Evolutionary conservation across 2,329 filamentous ascomycete species (phyloP).

Genomic region (Cordyceps tenuipes): DNA sequence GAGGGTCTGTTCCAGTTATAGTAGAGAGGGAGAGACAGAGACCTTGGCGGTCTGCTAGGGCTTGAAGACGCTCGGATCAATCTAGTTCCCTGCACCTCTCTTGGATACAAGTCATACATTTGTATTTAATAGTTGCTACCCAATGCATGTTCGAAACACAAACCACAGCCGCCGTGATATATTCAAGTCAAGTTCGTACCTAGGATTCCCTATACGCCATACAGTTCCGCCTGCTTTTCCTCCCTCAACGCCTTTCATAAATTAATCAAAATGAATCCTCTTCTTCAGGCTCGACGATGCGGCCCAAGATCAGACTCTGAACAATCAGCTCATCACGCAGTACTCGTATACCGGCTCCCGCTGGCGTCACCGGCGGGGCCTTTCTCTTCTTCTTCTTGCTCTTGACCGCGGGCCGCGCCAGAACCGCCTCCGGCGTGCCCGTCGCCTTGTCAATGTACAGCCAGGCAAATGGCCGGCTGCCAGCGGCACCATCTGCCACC

Average conservation of each 20-base stretch:
- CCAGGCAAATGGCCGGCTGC: constrained; percentile 56
- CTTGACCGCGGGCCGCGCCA: constrained; percentile 21
- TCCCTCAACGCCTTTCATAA: background rate
- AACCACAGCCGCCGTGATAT: background rate
- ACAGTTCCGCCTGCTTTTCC: background rate
- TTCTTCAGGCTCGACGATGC: constrained; percentile 55
- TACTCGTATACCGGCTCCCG: constrained; percentile 44
- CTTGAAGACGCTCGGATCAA: no score
- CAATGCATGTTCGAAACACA: background rate
- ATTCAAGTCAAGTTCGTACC: background rate
- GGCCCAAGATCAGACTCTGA: constrained; percentile 84
- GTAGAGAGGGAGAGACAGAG: no score
- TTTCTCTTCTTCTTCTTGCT: constrained; percentile 37
- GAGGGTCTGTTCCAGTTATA: no score
- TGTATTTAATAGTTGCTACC: background rate
- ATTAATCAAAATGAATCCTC: constrained; percentile 23
- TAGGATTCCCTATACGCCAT: background rate
- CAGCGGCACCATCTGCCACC: constrained; percentile 42
- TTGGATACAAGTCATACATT: background rate
- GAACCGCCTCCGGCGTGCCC: constrained; percentile 43
- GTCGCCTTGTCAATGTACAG: constrained; percentile 66
- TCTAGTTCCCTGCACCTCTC: background rate
- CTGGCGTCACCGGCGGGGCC: constrained; percentile 19
- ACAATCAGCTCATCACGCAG: constrained; percentile 81
- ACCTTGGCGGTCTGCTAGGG: no score